A percentile compares a stretch with the other conserved stretches of the same genome.
phyloP scores from a whole-genome alignment of 495 filamentous ascomycete genomes.

The Daldinia grandis region DNA sequence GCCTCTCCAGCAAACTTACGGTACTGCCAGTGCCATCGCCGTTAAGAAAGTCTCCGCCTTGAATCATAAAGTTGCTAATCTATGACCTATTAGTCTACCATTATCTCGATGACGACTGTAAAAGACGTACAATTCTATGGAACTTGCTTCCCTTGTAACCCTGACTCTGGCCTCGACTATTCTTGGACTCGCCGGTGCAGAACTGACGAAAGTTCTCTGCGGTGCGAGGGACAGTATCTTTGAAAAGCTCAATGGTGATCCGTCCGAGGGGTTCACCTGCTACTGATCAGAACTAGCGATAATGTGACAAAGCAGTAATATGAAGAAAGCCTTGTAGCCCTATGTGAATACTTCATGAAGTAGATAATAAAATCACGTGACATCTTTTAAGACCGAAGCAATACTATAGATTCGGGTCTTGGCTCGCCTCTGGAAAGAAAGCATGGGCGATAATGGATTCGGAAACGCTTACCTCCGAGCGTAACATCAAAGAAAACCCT shows the following conservation, averaged over 20 bases:
- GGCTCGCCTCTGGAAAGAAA: neutral
- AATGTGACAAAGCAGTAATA: neutral
- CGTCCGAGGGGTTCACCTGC: slow-evolving; percentile 89
- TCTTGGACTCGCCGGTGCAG: slow-evolving; percentile 94
- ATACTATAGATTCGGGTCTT: neutral
- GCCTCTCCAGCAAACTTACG: slow-evolving; percentile 29
- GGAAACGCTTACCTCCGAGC: slow-evolving; percentile 73
- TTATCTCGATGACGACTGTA: neutral
- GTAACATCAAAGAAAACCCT: slow-evolving; percentile 94
- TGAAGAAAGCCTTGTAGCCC: neutral
- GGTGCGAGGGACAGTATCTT: slow-evolving; percentile 81
- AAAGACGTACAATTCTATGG: slow-evolving; percentile 82
- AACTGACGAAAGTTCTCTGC: slow-evolving; percentile 98
- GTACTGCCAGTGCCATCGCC: slow-evolving; percentile 89
- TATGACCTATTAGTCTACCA: slow-evolving; percentile 44
- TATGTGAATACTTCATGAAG: neutral
- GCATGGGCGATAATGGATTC: neutral
- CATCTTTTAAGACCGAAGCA: neutral
- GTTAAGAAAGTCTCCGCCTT: slow-evolving; percentile 96
- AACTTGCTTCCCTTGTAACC: slow-evolving; percentile 96
- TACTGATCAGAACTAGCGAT: slow-evolving; percentile 7
- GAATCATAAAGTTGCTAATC: slow-evolving; percentile 97
- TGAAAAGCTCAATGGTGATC: slow-evolving; percentile 93
- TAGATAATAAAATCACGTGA: slow-evolving; percentile 29
- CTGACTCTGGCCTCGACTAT: slow-evolving; percentile 77